Percentiles rank a stretch among this genome's conserved stretches.
Conservation (phyloP, 140 eudicot species). For the Anethum foeniculum region DNA sequence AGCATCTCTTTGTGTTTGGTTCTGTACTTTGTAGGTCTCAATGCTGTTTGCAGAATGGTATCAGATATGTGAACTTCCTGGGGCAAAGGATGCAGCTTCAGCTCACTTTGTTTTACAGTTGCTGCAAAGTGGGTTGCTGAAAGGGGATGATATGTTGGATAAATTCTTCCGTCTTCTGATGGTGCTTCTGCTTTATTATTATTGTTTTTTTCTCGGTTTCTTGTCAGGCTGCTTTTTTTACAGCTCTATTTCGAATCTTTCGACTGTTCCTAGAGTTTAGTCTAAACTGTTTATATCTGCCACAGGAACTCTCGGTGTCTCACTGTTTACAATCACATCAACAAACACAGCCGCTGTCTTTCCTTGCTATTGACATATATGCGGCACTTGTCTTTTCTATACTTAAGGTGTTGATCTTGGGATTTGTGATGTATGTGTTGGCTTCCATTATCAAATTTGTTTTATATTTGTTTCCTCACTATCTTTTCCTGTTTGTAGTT, state of each 20-base stretch:
- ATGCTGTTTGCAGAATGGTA: conserved; percentile 80
- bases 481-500: conserved; percentile 33
- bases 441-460: background rate
- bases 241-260: background rate
- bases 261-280: background rate
- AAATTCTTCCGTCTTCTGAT: conserved; percentile 63
- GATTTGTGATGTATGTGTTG: background rate
- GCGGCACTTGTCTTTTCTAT: conserved; percentile 73
- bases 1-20: background rate
- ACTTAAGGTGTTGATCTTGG: conserved; percentile 46
- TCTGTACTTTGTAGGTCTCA: conserved; percentile 39
- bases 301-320: conserved; percentile 77
- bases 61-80: conserved; percentile 68
- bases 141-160: conserved; percentile 75
- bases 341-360: conserved; percentile 59
- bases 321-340: conserved; percentile 43
- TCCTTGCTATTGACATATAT: conserved; percentile 89
- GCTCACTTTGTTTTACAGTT: conserved; percentile 59
- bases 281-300: conserved; percentile 3
- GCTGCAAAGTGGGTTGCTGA: conserved; percentile 65
- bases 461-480: conserved; percentile 2
- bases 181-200: conserved; percentile 22
- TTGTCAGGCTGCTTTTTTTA: background rate
- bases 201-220: background rate
- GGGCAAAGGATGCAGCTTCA: conserved; percentile 58